These are phyloP conservation scores for Eimeria falciformis DNA, from an alignment of 169 alveolate species.

Conservation along the genomic window DNA sequence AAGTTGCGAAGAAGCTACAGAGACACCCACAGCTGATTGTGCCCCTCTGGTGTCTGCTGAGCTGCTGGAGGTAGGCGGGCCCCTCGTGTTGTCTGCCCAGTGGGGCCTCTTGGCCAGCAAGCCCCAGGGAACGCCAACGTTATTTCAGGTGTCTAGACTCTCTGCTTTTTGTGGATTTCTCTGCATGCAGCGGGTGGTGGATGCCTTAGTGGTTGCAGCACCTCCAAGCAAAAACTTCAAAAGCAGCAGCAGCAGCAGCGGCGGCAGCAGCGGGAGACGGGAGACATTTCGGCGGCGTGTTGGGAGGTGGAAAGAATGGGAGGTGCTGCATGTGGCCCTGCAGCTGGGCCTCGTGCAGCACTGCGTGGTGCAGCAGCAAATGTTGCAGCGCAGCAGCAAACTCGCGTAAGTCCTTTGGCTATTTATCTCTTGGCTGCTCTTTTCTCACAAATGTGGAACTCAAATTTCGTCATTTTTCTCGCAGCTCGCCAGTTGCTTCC, in stretches of 20 bases:
- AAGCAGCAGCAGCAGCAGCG: neutral
- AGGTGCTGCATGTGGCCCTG: slow-evolving; percentile 5
- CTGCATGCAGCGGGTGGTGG: neutral
- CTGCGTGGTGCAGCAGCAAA: neutral
- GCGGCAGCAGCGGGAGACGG: neutral
- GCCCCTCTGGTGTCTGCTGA: slow-evolving; percentile 28
- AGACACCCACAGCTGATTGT: neutral
- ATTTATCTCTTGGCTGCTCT: neutral
- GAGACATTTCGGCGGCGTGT: neutral
- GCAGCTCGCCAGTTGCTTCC: too few species aligned
- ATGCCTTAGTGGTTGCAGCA: neutral
- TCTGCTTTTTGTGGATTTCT: too few species aligned
- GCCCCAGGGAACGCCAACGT: too few species aligned
- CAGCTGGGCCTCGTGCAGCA: slow-evolving; percentile 18
- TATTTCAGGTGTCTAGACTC: too few species aligned
- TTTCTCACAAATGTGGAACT: too few species aligned
- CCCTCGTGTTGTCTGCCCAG: neutral
- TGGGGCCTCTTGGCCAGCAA: neutral
- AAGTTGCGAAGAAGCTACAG: slow-evolving; percentile 7
- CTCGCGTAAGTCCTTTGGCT: neutral
- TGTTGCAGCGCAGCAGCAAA: neutral
- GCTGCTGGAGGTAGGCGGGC: slow-evolving; percentile 1
- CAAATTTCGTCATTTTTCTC: too few species aligned
- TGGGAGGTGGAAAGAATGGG: slow-evolving; percentile 7
- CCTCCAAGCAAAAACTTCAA: neutral